Evolutionary conservation across 192 early-diverging fungal genomes (phyloP).

Genomic region (Spizellomyces punctatus): DNA sequence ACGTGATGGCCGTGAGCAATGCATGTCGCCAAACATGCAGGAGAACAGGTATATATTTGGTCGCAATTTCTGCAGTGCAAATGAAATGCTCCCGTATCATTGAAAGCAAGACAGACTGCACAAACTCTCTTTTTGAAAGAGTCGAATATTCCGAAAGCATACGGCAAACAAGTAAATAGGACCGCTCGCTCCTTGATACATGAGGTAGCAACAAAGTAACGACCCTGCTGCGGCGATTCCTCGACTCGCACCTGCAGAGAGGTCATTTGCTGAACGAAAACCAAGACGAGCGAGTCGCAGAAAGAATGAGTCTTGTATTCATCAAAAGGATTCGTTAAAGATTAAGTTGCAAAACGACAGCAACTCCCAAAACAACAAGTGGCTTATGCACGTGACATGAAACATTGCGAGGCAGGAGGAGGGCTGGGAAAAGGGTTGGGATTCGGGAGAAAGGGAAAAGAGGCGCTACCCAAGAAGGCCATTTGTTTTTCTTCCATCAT

Average conservation of each 20-base stretch:
- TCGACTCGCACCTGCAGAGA: background rate
- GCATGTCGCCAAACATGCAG: slow-evolving; percentile 40
- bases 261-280: too few species aligned
- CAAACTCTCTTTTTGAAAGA: slow-evolving; percentile 64
- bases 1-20: slow-evolving; percentile 39
- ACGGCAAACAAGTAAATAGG: slow-evolving; percentile 22
- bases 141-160: slow-evolving; percentile 54
- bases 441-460: too few species aligned
- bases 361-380: too few species aligned
- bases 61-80: slow-evolving; percentile 61
- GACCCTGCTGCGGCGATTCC: slow-evolving; percentile 17
- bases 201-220: slow-evolving; percentile 16
- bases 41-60: slow-evolving; percentile 55
- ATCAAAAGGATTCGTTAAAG: too few species aligned
- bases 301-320: too few species aligned
- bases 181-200: slow-evolving; percentile 6
- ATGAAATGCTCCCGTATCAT: slow-evolving; percentile 49
- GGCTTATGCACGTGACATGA: too few species aligned
- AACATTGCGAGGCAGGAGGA: too few species aligned
- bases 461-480: too few species aligned
- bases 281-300: background rate
- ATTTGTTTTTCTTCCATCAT: too few species aligned
- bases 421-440: too few species aligned
- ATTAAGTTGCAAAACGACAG: too few species aligned
- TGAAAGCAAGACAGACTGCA: slow-evolving; percentile 60